phyloP scores from a whole-genome alignment of 31 red algal species.

The Asparagopsis taxiformis region DNA sequence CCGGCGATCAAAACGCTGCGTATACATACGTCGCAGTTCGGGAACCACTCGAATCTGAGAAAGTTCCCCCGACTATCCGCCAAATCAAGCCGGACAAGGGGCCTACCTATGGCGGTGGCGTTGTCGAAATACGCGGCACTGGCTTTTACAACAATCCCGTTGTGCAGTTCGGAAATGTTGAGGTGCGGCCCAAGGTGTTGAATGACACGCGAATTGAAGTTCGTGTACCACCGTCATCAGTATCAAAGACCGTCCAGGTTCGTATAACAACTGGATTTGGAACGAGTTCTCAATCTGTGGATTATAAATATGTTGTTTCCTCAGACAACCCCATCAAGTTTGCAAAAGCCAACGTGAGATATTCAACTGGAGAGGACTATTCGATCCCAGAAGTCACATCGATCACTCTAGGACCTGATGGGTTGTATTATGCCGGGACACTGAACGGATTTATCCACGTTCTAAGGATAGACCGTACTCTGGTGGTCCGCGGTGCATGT shows the following conservation, averaged over 20 bases:
- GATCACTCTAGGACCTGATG: constrained; percentile 53
- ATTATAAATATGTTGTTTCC: constrained; percentile 36
- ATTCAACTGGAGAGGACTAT: constrained; percentile 15
- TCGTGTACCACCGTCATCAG: constrained; percentile 14
- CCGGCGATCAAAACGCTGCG: constrained; percentile 37
- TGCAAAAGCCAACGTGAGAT: constrained; percentile 10
- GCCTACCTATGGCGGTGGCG: constrained; percentile 34
- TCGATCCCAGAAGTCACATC: constrained; percentile 42
- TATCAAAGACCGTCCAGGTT: constrained; percentile 22
- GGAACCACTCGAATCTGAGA: constrained; percentile 19
- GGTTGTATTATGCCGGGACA: constrained; percentile 34
- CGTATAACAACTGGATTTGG: constrained; percentile 44
- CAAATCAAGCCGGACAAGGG: constrained; percentile 13
- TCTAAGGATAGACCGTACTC: constrained; percentile 28
- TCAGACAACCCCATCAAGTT: constrained; percentile 48
- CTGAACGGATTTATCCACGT: constrained; percentile 50
- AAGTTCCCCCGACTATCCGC: constrained; percentile 5
- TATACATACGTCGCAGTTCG: constrained; percentile 57
- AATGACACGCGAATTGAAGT: constrained; percentile 30
- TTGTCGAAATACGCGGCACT: constrained; percentile 40
- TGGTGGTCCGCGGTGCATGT: constrained; percentile 35
- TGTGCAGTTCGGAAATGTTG: constrained; percentile 22
- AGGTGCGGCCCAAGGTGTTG: constrained; percentile 29
- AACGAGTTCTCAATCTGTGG: constrained; percentile 32
- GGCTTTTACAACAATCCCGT: constrained; percentile 60